Conservation (phyloP, 108 stramenopile species). For the Stephanodiscus minutulus region DNA sequence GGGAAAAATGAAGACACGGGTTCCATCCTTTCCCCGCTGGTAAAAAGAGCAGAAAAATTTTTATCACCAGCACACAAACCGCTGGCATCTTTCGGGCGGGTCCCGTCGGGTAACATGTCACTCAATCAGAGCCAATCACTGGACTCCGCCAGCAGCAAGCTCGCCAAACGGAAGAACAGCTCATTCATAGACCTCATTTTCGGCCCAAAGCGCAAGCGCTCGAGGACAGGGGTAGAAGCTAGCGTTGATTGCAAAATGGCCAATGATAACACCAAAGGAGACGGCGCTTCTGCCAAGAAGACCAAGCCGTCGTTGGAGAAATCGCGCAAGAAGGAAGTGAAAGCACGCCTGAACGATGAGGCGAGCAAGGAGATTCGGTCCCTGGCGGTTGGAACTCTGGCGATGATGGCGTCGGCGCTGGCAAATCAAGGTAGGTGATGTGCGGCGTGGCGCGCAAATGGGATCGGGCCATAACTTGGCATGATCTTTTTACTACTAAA, state of each 20-base stretch:
- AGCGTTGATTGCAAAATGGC: neutral
- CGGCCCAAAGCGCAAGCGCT: neutral
- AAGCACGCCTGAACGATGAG: slow-evolving; percentile 48
- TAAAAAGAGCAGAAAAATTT: no score
- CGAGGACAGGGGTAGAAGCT: neutral
- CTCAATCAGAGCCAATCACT: no score
- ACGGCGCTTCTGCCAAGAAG: slow-evolving; percentile 7
- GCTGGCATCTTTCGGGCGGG: no score
- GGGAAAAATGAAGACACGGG: no score
- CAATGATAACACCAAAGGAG: neutral
- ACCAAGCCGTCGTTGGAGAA: slow-evolving; percentile 40
- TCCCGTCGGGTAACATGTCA: no score
- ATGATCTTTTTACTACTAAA: no score
- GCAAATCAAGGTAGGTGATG: slow-evolving; percentile 68
- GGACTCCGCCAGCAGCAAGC: neutral
- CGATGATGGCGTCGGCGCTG: slow-evolving; percentile 71
- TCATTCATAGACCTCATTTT: neutral
- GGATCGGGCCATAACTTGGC: no score
- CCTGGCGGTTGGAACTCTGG: slow-evolving; percentile 69
- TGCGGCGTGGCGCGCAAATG: neutral
- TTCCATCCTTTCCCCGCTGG: no score
- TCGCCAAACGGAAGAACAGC: neutral
- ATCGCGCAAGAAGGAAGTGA: slow-evolving; percentile 41
- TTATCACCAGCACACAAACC: no score
- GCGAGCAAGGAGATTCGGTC: slow-evolving; percentile 53